A percentile compares a stretch with the other conserved stretches of the same genome.
Conservation (phyloP, 352 stramenopile genomes). For the Aphanomyces stellatus region DNA sequence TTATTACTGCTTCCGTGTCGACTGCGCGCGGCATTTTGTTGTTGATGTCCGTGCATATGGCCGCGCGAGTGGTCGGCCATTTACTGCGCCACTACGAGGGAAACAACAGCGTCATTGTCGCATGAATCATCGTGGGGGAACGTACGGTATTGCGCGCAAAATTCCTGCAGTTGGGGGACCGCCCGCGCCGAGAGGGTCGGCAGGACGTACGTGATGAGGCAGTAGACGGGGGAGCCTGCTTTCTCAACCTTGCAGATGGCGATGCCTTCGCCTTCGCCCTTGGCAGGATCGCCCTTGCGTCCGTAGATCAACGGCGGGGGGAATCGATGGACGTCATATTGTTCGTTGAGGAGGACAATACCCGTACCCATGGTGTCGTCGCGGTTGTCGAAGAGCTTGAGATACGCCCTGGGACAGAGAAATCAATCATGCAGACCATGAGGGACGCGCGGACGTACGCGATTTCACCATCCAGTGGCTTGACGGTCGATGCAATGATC, state of each 20-base stretch:
- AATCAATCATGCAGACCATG: constrained; percentile 17
- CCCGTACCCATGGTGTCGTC: constrained; percentile 63
- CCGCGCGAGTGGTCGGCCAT: no score
- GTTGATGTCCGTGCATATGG: no score
- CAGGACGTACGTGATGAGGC: constrained; percentile 75
- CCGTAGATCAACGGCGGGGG: constrained; percentile 72
- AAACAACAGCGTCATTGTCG: no score
- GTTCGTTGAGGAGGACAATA: constrained; percentile 61
- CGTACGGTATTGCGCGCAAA: constrained; percentile 32
- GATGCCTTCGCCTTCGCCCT: constrained; percentile 64
- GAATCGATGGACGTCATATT: constrained; percentile 80
- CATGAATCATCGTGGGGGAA: not conserved
- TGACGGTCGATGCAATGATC: constrained; percentile 43
- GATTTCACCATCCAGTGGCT: constrained; percentile 54
- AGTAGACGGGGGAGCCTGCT: constrained; percentile 39
- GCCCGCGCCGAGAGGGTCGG: constrained; percentile 67
- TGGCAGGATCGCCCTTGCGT: constrained; percentile 46
- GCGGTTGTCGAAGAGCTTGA: constrained; percentile 71
- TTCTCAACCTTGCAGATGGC: constrained; percentile 53
- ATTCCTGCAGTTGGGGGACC: constrained; percentile 68
- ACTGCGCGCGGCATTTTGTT: no score
- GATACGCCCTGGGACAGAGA: constrained; percentile 21
- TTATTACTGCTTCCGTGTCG: no score
- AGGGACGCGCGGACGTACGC: constrained; percentile 24
- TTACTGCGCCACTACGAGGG: no score